phyloP scores from a whole-genome alignment of 2,329 filamentous ascomycete species.

The Ramichloridium luteum region DNA sequence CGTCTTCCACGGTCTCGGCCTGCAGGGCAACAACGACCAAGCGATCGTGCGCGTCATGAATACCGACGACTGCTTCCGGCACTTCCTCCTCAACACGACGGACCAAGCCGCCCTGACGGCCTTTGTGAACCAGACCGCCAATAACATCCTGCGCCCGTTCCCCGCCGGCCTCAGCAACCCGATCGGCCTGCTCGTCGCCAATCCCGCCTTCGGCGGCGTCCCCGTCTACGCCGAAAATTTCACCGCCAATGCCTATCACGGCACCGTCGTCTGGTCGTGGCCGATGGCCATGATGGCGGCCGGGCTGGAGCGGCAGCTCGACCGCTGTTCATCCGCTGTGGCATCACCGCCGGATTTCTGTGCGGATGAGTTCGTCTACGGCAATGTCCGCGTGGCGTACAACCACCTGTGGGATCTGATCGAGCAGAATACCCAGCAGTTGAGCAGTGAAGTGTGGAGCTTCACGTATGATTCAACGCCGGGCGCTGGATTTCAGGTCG shows the following conservation, averaged over 20 bases:
- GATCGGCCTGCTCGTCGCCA: constrained; percentile 47
- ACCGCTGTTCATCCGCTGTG: constrained; percentile 33
- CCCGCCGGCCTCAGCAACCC: constrained; percentile 46
- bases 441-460: constrained; percentile 51
- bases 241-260: constrained; percentile 48
- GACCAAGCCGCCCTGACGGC: constrained; percentile 44
- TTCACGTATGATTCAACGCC: constrained; percentile 48
- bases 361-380: constrained; percentile 30
- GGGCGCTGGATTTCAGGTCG: constrained; percentile 36
- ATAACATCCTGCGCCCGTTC: constrained; percentile 45
- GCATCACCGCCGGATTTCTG: constrained; percentile 39
- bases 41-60: constrained; percentile 47
- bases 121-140: constrained; percentile 46
- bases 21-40: constrained; percentile 41
- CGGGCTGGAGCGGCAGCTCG: constrained; percentile 46
- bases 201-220: constrained; percentile 44
- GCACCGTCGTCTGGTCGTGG: constrained; percentile 54
- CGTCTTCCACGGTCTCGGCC: constrained; percentile 44
- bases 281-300: constrained; percentile 52
- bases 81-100: constrained; percentile 48
- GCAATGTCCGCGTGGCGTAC: constrained; percentile 38
- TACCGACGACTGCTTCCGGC: constrained; percentile 52
- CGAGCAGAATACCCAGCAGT: constrained; percentile 39
- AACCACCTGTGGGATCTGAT: constrained; percentile 50
- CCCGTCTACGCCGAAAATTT: constrained; percentile 39